phyloP scores from a whole-genome alignment of 2,329 filamentous ascomycete genomes.

The Alternaria gansuensis region DNA sequence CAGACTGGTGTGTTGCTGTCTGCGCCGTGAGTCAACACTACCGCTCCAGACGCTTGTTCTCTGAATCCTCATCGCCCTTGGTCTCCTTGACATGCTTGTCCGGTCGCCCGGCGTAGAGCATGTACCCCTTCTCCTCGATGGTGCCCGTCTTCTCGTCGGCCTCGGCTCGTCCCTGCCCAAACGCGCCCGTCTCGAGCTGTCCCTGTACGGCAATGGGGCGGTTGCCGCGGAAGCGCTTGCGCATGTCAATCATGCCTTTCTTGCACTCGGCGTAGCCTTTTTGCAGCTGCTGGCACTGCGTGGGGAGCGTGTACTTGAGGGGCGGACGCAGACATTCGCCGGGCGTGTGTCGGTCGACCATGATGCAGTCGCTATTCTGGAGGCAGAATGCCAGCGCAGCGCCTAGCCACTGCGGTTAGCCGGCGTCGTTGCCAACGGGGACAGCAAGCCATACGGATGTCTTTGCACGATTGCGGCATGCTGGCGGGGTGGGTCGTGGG shows the following conservation, averaged over 20 bases:
- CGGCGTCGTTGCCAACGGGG: not conserved
- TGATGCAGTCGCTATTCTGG: conserved; percentile 94
- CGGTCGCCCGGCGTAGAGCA: conserved; percentile 50
- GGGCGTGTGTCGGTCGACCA: conserved; percentile 86
- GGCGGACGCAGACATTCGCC: conserved; percentile 88
- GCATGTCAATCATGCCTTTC: conserved; percentile 96
- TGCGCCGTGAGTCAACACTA: conserved; percentile 9
- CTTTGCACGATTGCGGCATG: conserved; percentile 97
- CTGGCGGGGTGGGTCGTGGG: conserved; percentile 20
- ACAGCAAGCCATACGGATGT: conserved; percentile 76
- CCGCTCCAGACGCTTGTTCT: conserved; percentile 31
- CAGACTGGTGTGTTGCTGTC: not conserved
- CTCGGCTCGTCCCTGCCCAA: conserved; percentile 40
- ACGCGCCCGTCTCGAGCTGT: conserved; percentile 47
- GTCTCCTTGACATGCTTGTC: conserved; percentile 43
- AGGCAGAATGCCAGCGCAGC: conserved; percentile 93
- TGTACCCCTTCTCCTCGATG: conserved; percentile 52
- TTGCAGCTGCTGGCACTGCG: conserved; percentile 89
- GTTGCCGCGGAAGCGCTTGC: conserved; percentile 96
- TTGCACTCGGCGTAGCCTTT: conserved; percentile 93
- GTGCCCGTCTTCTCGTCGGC: conserved; percentile 48
- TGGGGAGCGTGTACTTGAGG: conserved; percentile 81
- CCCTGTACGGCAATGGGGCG: conserved; percentile 70
- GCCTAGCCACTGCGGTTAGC: conserved; percentile 63
- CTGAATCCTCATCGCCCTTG: conserved; percentile 42